Evolutionary conservation across 2,329 filamentous ascomycete species (phyloP), one percentile per base, ranked within the genome.

Genomic region (Aspergillus nomiae): DNA sequence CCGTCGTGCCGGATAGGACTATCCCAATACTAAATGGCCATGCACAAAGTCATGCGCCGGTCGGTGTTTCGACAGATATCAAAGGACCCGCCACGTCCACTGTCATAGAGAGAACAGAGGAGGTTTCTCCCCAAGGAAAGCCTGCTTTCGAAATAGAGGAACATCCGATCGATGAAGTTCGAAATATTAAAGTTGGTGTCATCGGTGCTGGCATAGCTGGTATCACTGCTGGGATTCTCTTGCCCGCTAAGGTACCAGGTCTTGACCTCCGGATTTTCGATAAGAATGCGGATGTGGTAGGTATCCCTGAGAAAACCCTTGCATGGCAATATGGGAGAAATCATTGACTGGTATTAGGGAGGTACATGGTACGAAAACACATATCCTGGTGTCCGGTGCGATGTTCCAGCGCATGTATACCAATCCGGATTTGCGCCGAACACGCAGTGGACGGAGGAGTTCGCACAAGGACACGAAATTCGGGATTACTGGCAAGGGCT

Each of bases 321-420:
- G 4, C 3, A 1, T 19, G 6, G 28, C 26, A 10, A 9, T 6
- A 11, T 11, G 28, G 3, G 16, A 9, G 38, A 16, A 28, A 57
- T 21, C 36, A 50, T n/a, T 59, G 21, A 61, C 10, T 4, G 26
- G 30, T 41, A 19, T 1, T 62, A 81, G 80, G 81, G 80, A 46
- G 82, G 82, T 16, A 82, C 80, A 45, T 84, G 81, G 79, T 76
- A 71, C 65, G 78, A 82, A 60, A 83, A 83, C 59, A 77, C 75
- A 4, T 90, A 90, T 65, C 88, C 88, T 0, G 89, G 88, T 1
- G 87, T 90, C 0, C 80, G 87, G 48, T 92, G 89, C 67, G 89
- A 91, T 72, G 86, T 92, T 16, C 88, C 89, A 0, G 85, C 88
- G 0, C 87, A 90, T 72, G 87, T 89, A 24, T 92, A 92, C 69